These are phyloP conservation scores for Jimgerdemannia flammicorona DNA, from an alignment of 192 early-diverging fungal genomes.

Conservation along the genomic window DNA sequence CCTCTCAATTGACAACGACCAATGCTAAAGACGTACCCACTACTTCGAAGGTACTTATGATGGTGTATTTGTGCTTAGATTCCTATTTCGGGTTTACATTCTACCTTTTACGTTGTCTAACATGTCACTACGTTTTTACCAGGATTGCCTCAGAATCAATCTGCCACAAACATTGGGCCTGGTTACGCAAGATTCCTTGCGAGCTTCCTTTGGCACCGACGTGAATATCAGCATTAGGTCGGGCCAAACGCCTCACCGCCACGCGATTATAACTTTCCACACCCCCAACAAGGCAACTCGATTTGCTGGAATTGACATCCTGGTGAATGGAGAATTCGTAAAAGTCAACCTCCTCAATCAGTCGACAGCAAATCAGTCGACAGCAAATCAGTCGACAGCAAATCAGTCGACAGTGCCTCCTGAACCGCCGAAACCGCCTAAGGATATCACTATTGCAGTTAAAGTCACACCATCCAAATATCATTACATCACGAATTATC, in stretches of 20 bases:
- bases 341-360: neutral
- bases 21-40: too few species aligned
- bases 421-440: neutral
- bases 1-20: too few species aligned
- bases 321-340: neutral
- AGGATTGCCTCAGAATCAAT: neutral
- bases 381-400: neutral
- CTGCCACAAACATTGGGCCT: neutral
- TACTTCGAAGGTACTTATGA: too few species aligned
- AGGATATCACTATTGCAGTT: neutral
- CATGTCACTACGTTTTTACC: too few species aligned
- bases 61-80: too few species aligned
- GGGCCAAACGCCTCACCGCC: neutral
- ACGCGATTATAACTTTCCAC: neutral
- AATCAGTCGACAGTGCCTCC: neutral
- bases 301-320: neutral
- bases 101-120: too few species aligned
- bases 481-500: neutral
- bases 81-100: too few species aligned
- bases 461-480: neutral
- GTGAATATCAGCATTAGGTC: neutral
- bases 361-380: neutral
- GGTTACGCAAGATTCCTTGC: neutral
- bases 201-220: neutral
- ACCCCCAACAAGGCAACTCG: neutral